A percentile compares a stretch with the other conserved stretches of the same genome.
phyloP scores from a whole-genome alignment of 2,329 filamentous ascomycete genomes.

The Myriosclerotinia duriaeana region DNA sequence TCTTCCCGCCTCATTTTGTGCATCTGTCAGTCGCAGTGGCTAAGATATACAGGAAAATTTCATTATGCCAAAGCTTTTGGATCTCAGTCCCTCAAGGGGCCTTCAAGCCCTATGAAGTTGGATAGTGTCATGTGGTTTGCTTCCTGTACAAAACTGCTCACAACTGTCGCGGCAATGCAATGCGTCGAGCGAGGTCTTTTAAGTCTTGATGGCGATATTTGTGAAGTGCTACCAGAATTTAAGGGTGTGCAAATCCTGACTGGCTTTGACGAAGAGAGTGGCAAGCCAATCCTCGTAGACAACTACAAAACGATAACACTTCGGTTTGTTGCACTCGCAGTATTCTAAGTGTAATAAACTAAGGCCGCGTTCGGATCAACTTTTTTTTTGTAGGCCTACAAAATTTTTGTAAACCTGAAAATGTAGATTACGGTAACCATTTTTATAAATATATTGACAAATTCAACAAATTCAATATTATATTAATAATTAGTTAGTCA shows the following conservation, averaged over 20 bases:
- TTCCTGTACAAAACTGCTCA: slow-evolving; percentile 57
- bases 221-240: slow-evolving; percentile 33
- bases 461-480: no score
- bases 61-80: slow-evolving; percentile 43
- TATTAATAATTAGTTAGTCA: no score
- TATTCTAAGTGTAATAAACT: no score
- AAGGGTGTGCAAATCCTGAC: slow-evolving; percentile 36
- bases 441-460: no score
- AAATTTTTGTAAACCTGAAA: no score
- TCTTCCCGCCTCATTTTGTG: neutral
- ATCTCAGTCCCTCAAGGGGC: slow-evolving; percentile 48
- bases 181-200: slow-evolving; percentile 54
- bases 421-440: no score
- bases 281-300: slow-evolving; percentile 29
- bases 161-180: slow-evolving; percentile 55
- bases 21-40: no score
- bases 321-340: slow-evolving; percentile 28
- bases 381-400: no score
- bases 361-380: no score
- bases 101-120: slow-evolving; percentile 56
- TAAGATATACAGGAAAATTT: slow-evolving; percentile 39
- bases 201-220: slow-evolving; percentile 48
- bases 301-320: slow-evolving; percentile 37
- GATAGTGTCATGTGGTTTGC: slow-evolving; percentile 62
- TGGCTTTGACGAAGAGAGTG: slow-evolving; percentile 32